A percentile compares a stretch with the other conserved stretches of the same genome.
These are phyloP conservation scores for Euptelea pleiosperma DNA, from an alignment of 164 flowering plant species.

Conservation along the genomic window DNA sequence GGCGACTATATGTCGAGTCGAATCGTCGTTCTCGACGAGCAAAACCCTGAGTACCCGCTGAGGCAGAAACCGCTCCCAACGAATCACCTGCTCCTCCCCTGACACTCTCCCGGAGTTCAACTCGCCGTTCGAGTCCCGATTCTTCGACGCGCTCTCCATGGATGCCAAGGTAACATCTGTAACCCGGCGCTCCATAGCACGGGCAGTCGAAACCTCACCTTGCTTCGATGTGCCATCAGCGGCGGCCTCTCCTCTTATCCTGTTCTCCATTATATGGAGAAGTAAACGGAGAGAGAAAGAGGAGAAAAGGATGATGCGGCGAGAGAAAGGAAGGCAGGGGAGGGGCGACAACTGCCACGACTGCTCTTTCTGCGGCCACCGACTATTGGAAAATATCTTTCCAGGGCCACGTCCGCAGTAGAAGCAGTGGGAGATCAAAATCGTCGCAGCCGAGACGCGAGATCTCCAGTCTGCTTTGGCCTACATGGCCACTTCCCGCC, in stretches of 20 bases:
- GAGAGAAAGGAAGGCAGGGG: neutral
- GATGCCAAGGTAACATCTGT: no score
- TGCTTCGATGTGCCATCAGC: neutral
- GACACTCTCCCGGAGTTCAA: conserved; percentile 1
- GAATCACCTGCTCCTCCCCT: conserved; percentile 27
- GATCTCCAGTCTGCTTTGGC: conserved; percentile 1
- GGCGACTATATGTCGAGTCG: conserved; percentile 71
- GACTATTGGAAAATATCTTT: conserved; percentile 20
- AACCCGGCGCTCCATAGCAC: neutral
- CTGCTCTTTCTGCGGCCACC: conserved; percentile 9
- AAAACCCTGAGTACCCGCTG: conserved; percentile 54
- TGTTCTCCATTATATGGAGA: conserved; percentile 1
- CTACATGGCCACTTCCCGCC: conserved; percentile 10
- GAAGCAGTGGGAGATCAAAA: conserved; percentile 1
- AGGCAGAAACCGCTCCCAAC: conserved; percentile 75
- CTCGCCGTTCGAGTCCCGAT: conserved; percentile 3
- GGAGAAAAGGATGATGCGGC: no score
- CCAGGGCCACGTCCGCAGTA: conserved; percentile 15
- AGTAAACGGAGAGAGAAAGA: neutral
- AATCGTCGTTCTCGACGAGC: conserved; percentile 69
- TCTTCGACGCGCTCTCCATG: neutral
- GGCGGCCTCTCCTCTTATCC: conserved; percentile 2
- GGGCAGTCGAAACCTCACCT: neutral
- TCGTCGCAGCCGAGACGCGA: neutral
- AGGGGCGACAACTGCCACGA: conserved; percentile 9